These are phyloP conservation scores for Discostella stelligeroides DNA, from an alignment of 108 stramenopile genomes.

Conservation along the genomic window DNA sequence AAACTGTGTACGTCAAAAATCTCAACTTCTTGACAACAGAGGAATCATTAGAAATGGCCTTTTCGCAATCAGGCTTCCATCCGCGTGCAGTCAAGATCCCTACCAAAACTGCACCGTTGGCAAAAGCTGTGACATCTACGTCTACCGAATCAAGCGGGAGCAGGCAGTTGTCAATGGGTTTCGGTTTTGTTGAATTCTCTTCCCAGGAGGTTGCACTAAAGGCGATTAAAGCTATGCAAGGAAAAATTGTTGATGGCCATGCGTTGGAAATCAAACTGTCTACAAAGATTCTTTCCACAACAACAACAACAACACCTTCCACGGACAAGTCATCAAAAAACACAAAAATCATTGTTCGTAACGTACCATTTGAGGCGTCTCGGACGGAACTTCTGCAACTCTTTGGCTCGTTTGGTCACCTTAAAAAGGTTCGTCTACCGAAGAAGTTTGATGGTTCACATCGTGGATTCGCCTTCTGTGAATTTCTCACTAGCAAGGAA, in stretches of 20 bases:
- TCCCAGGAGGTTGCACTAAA: conserved; percentile 66
- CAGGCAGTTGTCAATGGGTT: conserved; percentile 89
- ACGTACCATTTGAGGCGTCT: conserved; percentile 97
- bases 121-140: conserved; percentile 25
- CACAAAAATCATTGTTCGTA: conserved; percentile 95
- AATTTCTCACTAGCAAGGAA: conserved; percentile 93
- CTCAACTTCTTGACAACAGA: conserved; percentile 93
- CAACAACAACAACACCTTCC: conserved; percentile 7
- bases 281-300: conserved; percentile 51
- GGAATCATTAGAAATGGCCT: conserved; percentile 65
- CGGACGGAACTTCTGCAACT: conserved; percentile 89
- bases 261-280: conserved; percentile 88
- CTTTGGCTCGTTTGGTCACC: conserved; percentile 91
- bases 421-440: conserved; percentile 95
- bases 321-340: conserved; percentile 36
- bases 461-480: conserved; percentile 99
- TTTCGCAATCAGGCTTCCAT: conserved; percentile 54
- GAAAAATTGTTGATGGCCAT: conserved; percentile 91
- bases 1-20: conserved; percentile 95
- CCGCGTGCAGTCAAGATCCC: conserved; percentile 92
- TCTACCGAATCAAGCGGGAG: conserved; percentile 13
- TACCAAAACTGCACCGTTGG: conserved; percentile 68
- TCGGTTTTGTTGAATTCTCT: conserved; percentile 97
- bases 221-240: conserved; percentile 84
- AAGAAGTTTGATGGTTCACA: conserved; percentile 96